Evolutionary conservation across 2,329 filamentous ascomycete species (phyloP).

Genomic region (Epicoccum sorghinum): DNA sequence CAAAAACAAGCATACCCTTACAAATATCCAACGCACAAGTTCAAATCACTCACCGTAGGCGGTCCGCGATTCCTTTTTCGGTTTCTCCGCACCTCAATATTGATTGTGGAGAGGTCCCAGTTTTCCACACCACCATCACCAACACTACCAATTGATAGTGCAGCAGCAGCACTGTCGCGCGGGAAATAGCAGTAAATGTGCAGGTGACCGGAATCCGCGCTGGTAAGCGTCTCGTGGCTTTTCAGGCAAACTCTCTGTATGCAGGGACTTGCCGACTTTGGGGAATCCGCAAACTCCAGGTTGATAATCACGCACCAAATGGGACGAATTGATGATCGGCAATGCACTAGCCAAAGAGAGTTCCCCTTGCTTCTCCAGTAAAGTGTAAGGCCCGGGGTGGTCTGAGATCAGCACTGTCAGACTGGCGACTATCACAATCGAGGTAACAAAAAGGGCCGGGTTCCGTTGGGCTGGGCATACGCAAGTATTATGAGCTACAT

Average conservation of each 20-base stretch:
- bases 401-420: not conserved
- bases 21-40: not conserved
- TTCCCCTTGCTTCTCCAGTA: not conserved
- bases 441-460: not conserved
- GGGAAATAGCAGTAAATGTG: not conserved
- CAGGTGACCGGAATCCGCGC: not conserved
- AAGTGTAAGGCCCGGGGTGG: not conserved
- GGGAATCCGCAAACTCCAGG: not conserved
- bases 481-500: not conserved
- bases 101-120: conserved; percentile 12
- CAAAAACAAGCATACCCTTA: not conserved
- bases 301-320: not conserved
- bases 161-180: not conserved
- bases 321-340: not conserved
- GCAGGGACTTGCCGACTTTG: not conserved
- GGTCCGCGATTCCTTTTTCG: not conserved
- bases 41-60: not conserved
- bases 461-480: not conserved
- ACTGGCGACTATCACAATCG: not conserved
- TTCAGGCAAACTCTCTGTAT: not conserved
- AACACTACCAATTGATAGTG: conserved; percentile 2
- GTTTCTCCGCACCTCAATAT: conserved; percentile 8
- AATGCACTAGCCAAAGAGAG: not conserved
- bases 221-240: not conserved
- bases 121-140: conserved; percentile 14